phyloP scores from a whole-genome alignment of 176 grass and related monocot genomes.

The Guadua angustifolia region DNA sequence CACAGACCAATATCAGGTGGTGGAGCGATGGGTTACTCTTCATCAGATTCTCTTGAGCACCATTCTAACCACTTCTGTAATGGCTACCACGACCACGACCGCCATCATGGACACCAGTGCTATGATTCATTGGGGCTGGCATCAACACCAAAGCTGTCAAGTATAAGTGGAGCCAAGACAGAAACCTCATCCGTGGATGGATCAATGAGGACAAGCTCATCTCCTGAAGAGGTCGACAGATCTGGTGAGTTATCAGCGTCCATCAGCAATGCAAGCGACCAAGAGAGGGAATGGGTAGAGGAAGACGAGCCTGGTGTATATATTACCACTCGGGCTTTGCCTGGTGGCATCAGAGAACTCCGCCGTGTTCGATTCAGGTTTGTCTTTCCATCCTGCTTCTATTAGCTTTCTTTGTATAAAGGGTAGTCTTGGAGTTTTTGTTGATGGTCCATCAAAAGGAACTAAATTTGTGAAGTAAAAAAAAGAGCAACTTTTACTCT shows the following conservation, averaged over 20 bases:
- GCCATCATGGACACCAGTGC: constrained; percentile 49
- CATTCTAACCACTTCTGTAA: constrained; percentile 42
- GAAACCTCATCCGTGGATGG: constrained; percentile 74
- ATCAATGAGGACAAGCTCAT: constrained; percentile 80
- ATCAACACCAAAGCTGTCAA: constrained; percentile 88
- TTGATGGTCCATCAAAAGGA: not conserved
- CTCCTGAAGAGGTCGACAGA: constrained; percentile 70
- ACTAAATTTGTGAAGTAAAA: not conserved
- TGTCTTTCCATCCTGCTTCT: constrained; percentile 24
- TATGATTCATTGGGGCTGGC: constrained; percentile 57
- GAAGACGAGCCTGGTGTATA: constrained; percentile 97
- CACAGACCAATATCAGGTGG: constrained; percentile 54
- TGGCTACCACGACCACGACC: constrained; percentile 46
- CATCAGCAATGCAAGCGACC: constrained; percentile 87
- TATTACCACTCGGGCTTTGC: constrained; percentile 83
- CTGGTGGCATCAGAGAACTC: constrained; percentile 86
- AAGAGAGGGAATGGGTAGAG: constrained; percentile 92
- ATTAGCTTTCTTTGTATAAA: not conserved
- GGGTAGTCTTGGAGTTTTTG: not conserved
- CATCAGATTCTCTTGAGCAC: constrained; percentile 85
- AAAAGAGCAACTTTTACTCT: constrained; percentile 5
- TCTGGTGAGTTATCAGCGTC: constrained; percentile 78
- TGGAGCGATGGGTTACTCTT: constrained; percentile 69
- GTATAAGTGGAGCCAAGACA: constrained; percentile 87
- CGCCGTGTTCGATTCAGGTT: constrained; percentile 92